Percentiles rank a stretch among this genome's conserved stretches.
These are phyloP conservation scores for Colletotrichum sidae DNA, from an alignment of 2,329 filamentous ascomycete genomes.

Conservation along the genomic window DNA sequence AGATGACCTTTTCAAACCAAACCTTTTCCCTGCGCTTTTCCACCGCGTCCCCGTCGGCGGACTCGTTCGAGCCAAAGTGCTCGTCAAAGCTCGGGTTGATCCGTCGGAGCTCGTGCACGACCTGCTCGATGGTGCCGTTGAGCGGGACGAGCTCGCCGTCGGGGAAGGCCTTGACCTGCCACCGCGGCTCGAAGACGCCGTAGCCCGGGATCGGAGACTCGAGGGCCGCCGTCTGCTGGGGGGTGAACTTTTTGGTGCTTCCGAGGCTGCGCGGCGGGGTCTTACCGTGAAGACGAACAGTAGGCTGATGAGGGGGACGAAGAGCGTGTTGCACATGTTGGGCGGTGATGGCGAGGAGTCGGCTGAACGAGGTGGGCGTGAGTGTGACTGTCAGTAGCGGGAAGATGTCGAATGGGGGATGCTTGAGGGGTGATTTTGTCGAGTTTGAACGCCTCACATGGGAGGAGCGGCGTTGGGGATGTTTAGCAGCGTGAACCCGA, in stretches of 20 bases:
- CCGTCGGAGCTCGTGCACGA: background rate
- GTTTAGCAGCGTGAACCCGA: too few species aligned
- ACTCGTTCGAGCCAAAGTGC: background rate
- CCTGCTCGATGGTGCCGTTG: conserved; percentile 20
- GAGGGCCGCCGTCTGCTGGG: background rate
- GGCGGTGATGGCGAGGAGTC: too few species aligned
- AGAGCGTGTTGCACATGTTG: too few species aligned
- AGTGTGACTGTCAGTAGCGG: too few species aligned
- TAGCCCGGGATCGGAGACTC: background rate
- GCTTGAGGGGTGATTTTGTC: too few species aligned
- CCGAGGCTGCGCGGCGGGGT: background rate
- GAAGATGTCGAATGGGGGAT: too few species aligned
- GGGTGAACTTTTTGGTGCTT: background rate
- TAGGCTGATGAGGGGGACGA: background rate
- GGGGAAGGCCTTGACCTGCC: conserved; percentile 37
- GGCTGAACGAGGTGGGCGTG: too few species aligned
- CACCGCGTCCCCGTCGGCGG: background rate
- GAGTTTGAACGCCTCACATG: too few species aligned
- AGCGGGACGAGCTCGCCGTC: conserved; percentile 5
- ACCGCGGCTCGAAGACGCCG: conserved; percentile 24
- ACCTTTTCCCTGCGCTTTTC: background rate
- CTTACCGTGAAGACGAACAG: background rate
- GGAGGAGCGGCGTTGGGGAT: too few species aligned
- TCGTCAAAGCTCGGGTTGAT: conserved; percentile 6
- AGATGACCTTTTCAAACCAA: background rate